Percentiles rank a stretch among this genome's conserved stretches.
Conservation (phyloP, 2,329 filamentous ascomycete genomes). For the Pyrenochaeta sp. region DNA sequence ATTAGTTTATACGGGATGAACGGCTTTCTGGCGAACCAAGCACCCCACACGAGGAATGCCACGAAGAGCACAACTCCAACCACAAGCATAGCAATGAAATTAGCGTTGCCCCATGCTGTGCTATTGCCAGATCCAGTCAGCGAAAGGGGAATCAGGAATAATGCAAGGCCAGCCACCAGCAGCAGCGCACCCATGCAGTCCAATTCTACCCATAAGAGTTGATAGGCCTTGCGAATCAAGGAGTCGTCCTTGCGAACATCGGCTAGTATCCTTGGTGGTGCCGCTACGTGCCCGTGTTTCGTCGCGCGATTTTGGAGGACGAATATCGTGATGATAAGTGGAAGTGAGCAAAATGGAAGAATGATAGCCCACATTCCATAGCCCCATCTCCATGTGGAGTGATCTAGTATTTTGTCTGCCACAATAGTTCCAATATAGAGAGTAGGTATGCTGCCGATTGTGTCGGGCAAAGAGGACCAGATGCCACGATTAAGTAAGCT, state of each 20-base stretch:
- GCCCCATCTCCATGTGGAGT: neutral
- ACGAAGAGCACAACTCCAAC: neutral
- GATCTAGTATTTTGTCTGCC: neutral
- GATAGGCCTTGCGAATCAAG: too few species aligned
- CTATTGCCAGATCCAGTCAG: neutral
- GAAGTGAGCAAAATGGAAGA: neutral
- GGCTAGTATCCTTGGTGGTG: neutral
- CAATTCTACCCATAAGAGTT: neutral
- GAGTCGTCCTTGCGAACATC: neutral
- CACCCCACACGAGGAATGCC: neutral
- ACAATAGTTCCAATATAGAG: neutral
- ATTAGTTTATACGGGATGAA: neutral
- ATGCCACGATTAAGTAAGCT: neutral
- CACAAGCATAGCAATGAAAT: neutral
- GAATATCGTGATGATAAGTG: neutral
- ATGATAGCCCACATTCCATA: neutral
- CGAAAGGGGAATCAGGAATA: neutral
- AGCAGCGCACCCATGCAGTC: neutral
- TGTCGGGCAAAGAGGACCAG: neutral
- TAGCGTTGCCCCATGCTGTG: neutral
- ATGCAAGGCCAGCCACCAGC: neutral
- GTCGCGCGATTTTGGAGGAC: neutral
- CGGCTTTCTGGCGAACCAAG: neutral
- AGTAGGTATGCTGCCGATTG: neutral
- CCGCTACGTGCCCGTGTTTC: neutral